Evolutionary conservation across 2,329 filamentous ascomycete genomes (phyloP).

Genomic region (Microthyrium microscopicum): DNA sequence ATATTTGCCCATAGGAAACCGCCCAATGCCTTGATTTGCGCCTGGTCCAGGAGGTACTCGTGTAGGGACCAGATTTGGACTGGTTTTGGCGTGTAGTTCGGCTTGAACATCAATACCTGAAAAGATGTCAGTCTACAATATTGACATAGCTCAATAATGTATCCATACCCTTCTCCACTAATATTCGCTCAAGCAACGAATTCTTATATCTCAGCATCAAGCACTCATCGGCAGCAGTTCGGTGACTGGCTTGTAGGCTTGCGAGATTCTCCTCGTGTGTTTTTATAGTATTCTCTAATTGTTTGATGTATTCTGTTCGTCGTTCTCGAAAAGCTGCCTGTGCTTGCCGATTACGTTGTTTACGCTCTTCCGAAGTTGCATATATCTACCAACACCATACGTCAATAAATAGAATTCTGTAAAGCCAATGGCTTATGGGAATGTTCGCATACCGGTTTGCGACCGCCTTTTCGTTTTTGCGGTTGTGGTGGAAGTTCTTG

Average conservation of each 20-base stretch:
- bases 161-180: constrained; percentile 74
- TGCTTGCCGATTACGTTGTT: constrained; percentile 91
- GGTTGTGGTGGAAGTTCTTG: constrained; percentile 28
- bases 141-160: not conserved
- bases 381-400: constrained; percentile 55
- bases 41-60: no score
- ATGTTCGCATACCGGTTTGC: constrained; percentile 66
- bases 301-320: constrained; percentile 97
- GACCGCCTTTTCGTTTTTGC: constrained; percentile 91
- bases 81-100: constrained; percentile 83
- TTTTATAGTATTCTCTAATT: constrained; percentile 92
- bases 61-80: constrained; percentile 58
- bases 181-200: constrained; percentile 82
- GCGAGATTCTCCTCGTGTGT: constrained; percentile 90
- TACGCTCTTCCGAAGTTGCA: constrained; percentile 94
- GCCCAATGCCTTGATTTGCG: no score
- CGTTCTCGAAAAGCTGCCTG: constrained; percentile 95
- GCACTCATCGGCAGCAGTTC: constrained; percentile 88
- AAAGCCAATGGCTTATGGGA: constrained; percentile 8
- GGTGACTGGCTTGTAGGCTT: constrained; percentile 83
- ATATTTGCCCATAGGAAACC: no score
- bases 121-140: constrained; percentile 6
- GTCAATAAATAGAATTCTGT: constrained; percentile 12
- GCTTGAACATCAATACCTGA: constrained; percentile 92
- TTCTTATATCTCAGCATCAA: constrained; percentile 98